Evolutionary conservation across 73 alveolate genomes (phyloP).

Genomic region (Paramecium octaurelia): DNA sequence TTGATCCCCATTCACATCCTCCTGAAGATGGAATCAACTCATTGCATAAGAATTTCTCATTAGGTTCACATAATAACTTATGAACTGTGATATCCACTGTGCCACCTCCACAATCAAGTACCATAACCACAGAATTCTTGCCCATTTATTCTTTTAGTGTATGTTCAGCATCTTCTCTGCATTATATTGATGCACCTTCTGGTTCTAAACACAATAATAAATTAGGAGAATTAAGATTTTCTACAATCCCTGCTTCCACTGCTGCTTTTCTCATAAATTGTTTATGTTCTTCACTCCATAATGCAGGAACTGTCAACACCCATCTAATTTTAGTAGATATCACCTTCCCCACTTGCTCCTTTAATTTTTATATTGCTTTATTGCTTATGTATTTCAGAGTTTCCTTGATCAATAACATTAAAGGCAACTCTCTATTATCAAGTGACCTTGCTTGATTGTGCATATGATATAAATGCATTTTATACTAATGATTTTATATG

Average conservation of each 20-base stretch:
- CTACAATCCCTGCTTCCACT: slow-evolving; percentile 94
- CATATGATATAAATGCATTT: slow-evolving; percentile 95
- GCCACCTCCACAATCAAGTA: slow-evolving; percentile 98
- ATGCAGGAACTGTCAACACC: slow-evolving; percentile 99
- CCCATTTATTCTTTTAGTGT: slow-evolving; percentile 82
- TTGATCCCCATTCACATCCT: slow-evolving; percentile 99
- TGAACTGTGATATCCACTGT: slow-evolving; percentile 97
- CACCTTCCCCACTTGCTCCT: slow-evolving; percentile 95
- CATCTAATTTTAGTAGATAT: slow-evolving; percentile 93
- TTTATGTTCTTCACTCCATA: slow-evolving; percentile 97
- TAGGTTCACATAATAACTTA: slow-evolving; percentile 91
- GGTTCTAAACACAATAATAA: slow-evolving; percentile 96
- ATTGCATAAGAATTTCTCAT: slow-evolving; percentile 93
- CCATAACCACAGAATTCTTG: slow-evolving; percentile 91
- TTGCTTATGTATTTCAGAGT: slow-evolving; percentile 89
- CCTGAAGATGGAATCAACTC: slow-evolving; percentile 97
- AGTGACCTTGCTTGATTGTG: slow-evolving; percentile 84
- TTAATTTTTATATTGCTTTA: slow-evolving; percentile 90
- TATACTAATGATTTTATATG: slow-evolving; percentile 66
- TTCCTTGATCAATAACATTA: slow-evolving; percentile 91
- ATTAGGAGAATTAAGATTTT: slow-evolving; percentile 84
- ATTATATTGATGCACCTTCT: slow-evolving; percentile 97
- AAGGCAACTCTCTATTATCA: slow-evolving; percentile 95
- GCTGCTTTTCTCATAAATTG: slow-evolving; percentile 97
- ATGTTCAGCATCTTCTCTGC: slow-evolving; percentile 96